Percentiles rank a stretch among this genome's conserved stretches.
Evolutionary conservation across 2,329 filamentous ascomycete genomes (phyloP).

Genomic region (Trichoderma arundinaceum): DNA sequence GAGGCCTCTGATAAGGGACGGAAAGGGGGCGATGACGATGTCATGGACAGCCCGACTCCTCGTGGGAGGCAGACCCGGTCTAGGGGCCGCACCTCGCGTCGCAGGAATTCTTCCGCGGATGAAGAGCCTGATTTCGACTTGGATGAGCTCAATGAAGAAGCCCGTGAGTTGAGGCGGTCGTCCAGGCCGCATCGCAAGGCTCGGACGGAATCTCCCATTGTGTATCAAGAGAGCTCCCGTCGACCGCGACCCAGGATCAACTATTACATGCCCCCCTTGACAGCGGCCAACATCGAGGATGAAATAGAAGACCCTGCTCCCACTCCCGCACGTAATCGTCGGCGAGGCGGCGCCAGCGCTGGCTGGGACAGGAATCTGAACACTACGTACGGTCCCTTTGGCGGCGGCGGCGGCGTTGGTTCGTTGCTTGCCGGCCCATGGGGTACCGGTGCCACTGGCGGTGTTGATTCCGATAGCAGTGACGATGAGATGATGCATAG

Average conservation of each 20-base stretch:
- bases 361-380: slow-evolving; percentile 82
- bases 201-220: slow-evolving; percentile 59
- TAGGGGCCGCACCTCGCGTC: slow-evolving; percentile 53
- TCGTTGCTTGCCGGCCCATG: slow-evolving; percentile 77
- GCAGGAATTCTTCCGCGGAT: slow-evolving; percentile 58
- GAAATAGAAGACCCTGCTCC: slow-evolving; percentile 71
- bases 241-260: slow-evolving; percentile 68
- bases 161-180: slow-evolving; percentile 64
- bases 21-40: slow-evolving; percentile 53
- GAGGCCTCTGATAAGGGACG: slow-evolving; percentile 50
- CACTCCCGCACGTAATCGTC: slow-evolving; percentile 70
- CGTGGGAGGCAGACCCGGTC: slow-evolving; percentile 53
- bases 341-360: slow-evolving; percentile 63
- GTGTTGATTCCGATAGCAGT: slow-evolving; percentile 92
- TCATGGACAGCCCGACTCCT: slow-evolving; percentile 55
- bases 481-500: slow-evolving; percentile 84
- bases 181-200: slow-evolving; percentile 59
- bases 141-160: slow-evolving; percentile 70
- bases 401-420: slow-evolving; percentile 75
- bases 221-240: slow-evolving; percentile 62
- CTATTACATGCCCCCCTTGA: slow-evolving; percentile 82
- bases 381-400: slow-evolving; percentile 91
- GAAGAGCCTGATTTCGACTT: slow-evolving; percentile 65
- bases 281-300: slow-evolving; percentile 67
- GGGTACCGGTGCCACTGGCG: slow-evolving; percentile 74